Evolutionary conservation across 2,329 filamentous ascomycete species (phyloP), one percentile per base, ranked within the genome.

Genomic region (Pseudofabraea citricarpa): DNA sequence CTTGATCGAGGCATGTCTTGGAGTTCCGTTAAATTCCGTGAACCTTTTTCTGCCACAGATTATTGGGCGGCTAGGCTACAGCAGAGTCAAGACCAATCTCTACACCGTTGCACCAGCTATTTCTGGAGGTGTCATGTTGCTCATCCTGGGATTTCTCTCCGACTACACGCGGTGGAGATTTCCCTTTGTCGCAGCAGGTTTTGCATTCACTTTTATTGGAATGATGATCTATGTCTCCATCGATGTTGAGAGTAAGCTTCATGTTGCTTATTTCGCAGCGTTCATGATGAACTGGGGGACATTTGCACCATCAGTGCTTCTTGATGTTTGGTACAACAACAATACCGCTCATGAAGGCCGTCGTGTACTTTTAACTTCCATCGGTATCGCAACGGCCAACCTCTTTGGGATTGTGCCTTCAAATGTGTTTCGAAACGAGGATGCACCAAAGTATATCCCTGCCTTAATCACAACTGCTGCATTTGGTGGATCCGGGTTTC

Each of bases 101-200:
- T 88, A 85, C 64, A 90, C 85, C 0, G 85, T 90, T 0, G 86
- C 85, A 0, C 86, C 86, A 2, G 89, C 89, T 55, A 73, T 87
- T 32, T 79, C 77, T 0, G 86, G 86, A 1, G 83, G 85, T 0
- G 74, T 75, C 2, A 81, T 88, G 71, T 69, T 89, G 5, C 69
- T 90, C 0, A 63, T 88, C 7, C 68, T 89, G 1, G 85, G 83
- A 0, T 89, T 87, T 53, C 64, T 72, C 6, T 85, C 79, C 5
- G 86, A 90, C 55, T 71, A 69, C 16, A 20, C 36, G 16, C 36
- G 31, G 6, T 23, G 31, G 4, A 13, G 42, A 10, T 44, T 82
- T 45, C 83, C 84, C 0, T 88, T 88, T 58, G 81, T 90, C 52
- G 77, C 79, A 2, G 65, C 85, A 15, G 84, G 83, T 0, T 89